phyloP scores from a whole-genome alignment of 495 filamentous ascomycete species.

The Aspergillus steynii region DNA sequence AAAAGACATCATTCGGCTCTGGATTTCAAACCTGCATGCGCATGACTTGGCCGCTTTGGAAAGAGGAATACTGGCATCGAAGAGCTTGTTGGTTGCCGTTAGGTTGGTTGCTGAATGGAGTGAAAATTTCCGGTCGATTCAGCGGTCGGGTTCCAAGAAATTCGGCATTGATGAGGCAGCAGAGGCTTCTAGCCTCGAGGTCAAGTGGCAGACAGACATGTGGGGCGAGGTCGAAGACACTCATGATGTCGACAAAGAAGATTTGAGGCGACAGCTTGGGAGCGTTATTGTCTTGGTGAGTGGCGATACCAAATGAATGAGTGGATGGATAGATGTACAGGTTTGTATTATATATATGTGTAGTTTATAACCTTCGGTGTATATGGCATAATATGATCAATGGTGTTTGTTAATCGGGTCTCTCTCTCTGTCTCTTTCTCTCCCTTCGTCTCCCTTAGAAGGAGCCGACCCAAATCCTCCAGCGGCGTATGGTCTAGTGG shows the following conservation, averaged over 20 bases:
- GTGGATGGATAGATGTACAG: neutral
- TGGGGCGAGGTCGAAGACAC: conserved; percentile 99
- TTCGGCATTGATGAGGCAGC: conserved; percentile 67
- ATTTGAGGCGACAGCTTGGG: conserved; percentile 83
- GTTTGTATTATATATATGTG: neutral
- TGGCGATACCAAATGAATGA: conserved; percentile 44
- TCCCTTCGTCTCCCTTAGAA: no score
- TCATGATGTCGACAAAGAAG: conserved; percentile 95
- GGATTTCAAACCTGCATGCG: conserved; percentile 68
- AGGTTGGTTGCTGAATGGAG: conserved; percentile 88
- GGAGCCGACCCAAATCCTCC: no score
- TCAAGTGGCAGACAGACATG: conserved; percentile 82
- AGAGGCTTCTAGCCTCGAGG: conserved; percentile 76
- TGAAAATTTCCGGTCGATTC: conserved; percentile 57
- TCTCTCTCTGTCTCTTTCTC: no score
- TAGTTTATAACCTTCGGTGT: neutral
- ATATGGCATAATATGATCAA: neutral
- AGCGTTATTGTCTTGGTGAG: conserved; percentile 78
- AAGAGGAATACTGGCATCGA: conserved; percentile 76
- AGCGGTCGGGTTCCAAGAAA: conserved; percentile 31
- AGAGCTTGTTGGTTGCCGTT: conserved; percentile 77
- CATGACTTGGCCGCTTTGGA: conserved; percentile 89
- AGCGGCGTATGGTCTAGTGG: no score
- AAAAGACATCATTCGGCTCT: conserved; percentile 71
- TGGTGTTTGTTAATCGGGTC: neutral